Percentiles rank a stretch among this genome's conserved stretches.
These are phyloP conservation scores for Aureobasidium sp. DNA, from an alignment of 2,329 filamentous ascomycete genomes.

Conservation along the genomic window DNA sequence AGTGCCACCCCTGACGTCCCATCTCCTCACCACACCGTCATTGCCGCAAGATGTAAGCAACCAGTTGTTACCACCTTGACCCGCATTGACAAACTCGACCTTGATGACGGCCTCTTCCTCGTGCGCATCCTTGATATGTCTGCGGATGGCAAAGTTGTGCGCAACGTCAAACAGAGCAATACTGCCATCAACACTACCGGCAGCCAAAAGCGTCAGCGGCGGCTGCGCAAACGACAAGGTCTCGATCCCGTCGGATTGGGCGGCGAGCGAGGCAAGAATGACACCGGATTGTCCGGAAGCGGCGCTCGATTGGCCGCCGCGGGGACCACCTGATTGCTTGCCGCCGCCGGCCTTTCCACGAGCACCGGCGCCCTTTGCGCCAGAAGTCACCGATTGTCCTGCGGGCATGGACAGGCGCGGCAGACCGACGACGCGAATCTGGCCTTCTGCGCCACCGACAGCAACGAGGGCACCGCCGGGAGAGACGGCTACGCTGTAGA, in stretches of 20 bases:
- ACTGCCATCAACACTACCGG: constrained; percentile 57
- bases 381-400: constrained; percentile 28
- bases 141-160: constrained; percentile 77
- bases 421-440: constrained; percentile 77
- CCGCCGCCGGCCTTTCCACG: constrained; percentile 43
- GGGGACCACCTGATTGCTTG: constrained; percentile 36
- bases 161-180: constrained; percentile 84
- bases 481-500: constrained; percentile 81
- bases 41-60: constrained; percentile 82
- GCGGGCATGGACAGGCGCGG: constrained; percentile 50
- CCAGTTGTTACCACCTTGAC: constrained; percentile 41
- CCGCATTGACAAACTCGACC: constrained; percentile 69
- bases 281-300: constrained; percentile 53
- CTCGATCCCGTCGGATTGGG: constrained; percentile 74
- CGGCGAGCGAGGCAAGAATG: constrained; percentile 76
- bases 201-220: constrained; percentile 54
- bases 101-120: constrained; percentile 88
- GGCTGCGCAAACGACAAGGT: constrained; percentile 60
- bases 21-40: constrained; percentile 83
- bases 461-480: constrained; percentile 73
- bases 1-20: constrained; percentile 71
- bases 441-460: constrained; percentile 79
- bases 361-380: constrained; percentile 39
- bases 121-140: constrained; percentile 75
- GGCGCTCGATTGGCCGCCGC: constrained; percentile 35